A percentile compares a stretch with the other conserved stretches of the same genome.
These are phyloP conservation scores for Leucoagaricus sp. DNA, from an alignment of 1,284 basidiomycete species.

Conservation along the genomic window DNA sequence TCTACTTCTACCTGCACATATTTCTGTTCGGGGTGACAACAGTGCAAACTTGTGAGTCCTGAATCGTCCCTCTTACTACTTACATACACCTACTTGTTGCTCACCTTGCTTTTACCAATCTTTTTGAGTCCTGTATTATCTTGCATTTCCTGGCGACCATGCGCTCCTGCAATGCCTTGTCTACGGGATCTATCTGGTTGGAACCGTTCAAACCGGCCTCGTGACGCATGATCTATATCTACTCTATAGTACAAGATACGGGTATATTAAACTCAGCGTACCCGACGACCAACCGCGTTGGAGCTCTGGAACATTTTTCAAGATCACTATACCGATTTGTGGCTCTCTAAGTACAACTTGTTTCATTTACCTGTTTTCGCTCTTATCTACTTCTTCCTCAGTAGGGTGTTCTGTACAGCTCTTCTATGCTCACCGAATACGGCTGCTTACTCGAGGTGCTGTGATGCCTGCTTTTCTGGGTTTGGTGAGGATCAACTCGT, in stretches of 20 bases:
- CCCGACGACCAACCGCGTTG: too few relatives aligned
- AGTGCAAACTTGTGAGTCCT: conserved; percentile 3
- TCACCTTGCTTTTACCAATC: not conserved
- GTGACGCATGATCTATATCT: conserved; percentile 1
- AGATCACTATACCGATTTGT: too few relatives aligned
- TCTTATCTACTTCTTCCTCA: conserved; percentile 9
- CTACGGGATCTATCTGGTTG: conserved; percentile 1
- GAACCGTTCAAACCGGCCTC: conserved; percentile 3
- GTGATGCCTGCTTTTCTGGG: not conserved
- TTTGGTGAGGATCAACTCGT: not conserved
- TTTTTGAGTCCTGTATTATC: conserved; percentile 6
- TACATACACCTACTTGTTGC: too few relatives aligned
- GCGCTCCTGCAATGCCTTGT: not conserved
- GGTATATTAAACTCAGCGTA: not conserved
- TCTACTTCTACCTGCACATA: conserved; percentile 7
- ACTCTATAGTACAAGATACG: conserved; percentile 4
- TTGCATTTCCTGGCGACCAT: conserved; percentile 7
- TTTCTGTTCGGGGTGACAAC: conserved; percentile 10
- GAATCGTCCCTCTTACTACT: not conserved
- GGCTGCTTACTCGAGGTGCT: not conserved
- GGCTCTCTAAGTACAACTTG: not conserved
- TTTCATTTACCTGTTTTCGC: not conserved
- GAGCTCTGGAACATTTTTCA: too few relatives aligned
- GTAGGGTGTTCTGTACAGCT: conserved; percentile 1
- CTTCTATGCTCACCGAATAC: conserved; percentile 5